Evolutionary conservation across 768 basidiomycete genomes (phyloP).

Genomic region (Rhizopogon vesiculosus): DNA sequence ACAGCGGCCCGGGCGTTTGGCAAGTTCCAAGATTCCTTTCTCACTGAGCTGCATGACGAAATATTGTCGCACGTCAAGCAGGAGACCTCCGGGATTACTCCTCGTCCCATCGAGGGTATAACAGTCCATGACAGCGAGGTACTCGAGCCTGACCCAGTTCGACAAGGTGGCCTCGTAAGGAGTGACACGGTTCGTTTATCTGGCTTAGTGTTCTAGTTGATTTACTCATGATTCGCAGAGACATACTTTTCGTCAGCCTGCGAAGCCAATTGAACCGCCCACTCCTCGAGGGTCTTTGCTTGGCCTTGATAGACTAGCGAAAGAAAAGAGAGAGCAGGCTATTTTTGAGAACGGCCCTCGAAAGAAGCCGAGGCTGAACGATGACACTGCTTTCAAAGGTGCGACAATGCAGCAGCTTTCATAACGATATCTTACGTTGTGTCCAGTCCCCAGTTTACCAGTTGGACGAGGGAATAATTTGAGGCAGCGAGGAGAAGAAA

Average conservation of each 20-base stretch:
- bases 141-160: conserved; percentile 71
- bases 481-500: conserved; percentile 81
- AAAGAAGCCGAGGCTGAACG: conserved; percentile 58
- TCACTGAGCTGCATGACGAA: conserved; percentile 75
- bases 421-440: background rate
- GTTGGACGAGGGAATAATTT: conserved; percentile 47
- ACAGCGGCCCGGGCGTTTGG: conserved; percentile 78
- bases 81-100: conserved; percentile 43
- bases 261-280: conserved; percentile 66
- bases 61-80: conserved; percentile 69
- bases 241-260: conserved; percentile 79
- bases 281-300: conserved; percentile 78
- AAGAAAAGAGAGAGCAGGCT: conserved; percentile 75
- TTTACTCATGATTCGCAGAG: conserved; percentile 36
- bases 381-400: conserved; percentile 89
- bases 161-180: conserved; percentile 75
- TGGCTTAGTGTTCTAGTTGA: background rate
- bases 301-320: conserved; percentile 84
- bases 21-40: conserved; percentile 76
- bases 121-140: conserved; percentile 78
- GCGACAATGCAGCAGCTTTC: conserved; percentile 8
- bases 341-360: conserved; percentile 40
- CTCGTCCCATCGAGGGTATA: conserved; percentile 68
- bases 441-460: conserved; percentile 75
- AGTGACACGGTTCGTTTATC: conserved; percentile 50